A percentile compares a stretch with the other conserved stretches of the same genome.
These are phyloP conservation scores for Elasticomyces elasticus DNA, from an alignment of 495 filamentous ascomycete genomes.

Conservation along the genomic window DNA sequence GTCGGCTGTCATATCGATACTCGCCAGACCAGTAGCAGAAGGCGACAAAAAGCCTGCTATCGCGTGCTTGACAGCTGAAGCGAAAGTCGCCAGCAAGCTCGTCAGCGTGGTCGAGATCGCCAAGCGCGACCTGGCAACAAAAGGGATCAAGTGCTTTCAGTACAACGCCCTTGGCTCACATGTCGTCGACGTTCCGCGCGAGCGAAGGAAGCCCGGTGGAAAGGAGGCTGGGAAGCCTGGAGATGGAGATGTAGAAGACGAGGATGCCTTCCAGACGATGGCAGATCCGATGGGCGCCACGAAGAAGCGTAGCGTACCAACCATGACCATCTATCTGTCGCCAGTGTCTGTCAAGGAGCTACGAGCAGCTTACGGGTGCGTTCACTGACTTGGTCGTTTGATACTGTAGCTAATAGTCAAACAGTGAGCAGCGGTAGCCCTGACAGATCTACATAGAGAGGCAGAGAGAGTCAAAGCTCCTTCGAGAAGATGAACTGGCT, in stretches of 20 bases:
- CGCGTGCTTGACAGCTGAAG: slow-evolving; percentile 44
- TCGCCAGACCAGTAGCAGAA: neutral
- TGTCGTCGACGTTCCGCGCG: slow-evolving; percentile 26
- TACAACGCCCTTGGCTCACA: slow-evolving; percentile 40
- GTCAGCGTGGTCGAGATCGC: slow-evolving; percentile 56
- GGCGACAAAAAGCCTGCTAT: slow-evolving; percentile 27
- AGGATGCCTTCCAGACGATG: slow-evolving; percentile 49
- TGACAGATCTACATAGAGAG: too few species aligned
- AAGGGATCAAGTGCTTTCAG: slow-evolving; percentile 48
- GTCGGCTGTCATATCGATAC: neutral
- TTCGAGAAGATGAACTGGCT: too few species aligned
- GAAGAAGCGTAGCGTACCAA: slow-evolving; percentile 28
- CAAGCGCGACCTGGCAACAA: slow-evolving; percentile 47
- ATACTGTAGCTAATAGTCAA: neutral
- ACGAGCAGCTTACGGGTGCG: slow-evolving; percentile 39
- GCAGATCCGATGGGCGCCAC: slow-evolving; percentile 30
- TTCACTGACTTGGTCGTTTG: neutral
- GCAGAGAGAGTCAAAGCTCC: too few species aligned
- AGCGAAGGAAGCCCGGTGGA: slow-evolving; percentile 6
- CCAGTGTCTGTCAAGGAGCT: slow-evolving; percentile 44
- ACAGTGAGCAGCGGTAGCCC: slow-evolving; percentile 8
- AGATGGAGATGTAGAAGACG: slow-evolving; percentile 27
- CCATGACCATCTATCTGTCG: slow-evolving; percentile 53
- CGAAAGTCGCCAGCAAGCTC: slow-evolving; percentile 45
- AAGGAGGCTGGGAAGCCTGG: neutral